Base-by-base conservation (phyloP, 2,329 filamentous ascomycete species). In the Apiospora sp. region DNA sequence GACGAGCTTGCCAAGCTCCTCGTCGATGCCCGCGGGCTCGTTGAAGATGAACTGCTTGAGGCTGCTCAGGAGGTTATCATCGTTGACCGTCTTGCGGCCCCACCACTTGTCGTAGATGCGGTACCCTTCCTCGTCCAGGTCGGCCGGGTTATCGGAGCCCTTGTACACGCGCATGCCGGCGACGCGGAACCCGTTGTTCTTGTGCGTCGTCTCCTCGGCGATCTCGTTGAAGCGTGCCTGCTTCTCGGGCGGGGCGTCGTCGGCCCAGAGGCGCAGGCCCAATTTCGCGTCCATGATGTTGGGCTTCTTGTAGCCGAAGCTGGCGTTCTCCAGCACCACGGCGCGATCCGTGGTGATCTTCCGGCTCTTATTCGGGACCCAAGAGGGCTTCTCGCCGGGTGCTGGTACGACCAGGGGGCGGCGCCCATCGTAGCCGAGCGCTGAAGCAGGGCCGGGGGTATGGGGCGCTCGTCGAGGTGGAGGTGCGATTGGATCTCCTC, bases 211-310 rank as follows among this genome's bases (percentile, higher is more conserved):
- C 77, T 87, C 84, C 41, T 82, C 80, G 44, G 86, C 85, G 72
- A 92, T 89, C 79, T 89, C 86, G 76, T 91, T 87, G 77, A 92
- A 91, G 43, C 90, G 86, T 48, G 82, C 79, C 77, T 88, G 88
- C 83, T 92, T 92, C 78, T 90, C 85, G 37, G 81, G 76, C 0
- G 88, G 86, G 34, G 90, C 90, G 74, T 91, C 86, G 73, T 97
- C 94, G 19, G 94, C 96, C 92, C 95, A 98, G 7, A 99, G 85
- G 44, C 94, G 89, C 69, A 91, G 88, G 61, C 96, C 96, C 27
- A 99, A 90, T 84, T 99, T 99, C 75, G 97, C 90, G 80, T 99
- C 96, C 72, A 99, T 86, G 10, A 99, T 94, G 77, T 98, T 98
- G 8, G 96, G 94, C 73, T 90, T 89, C 78, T 89, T 90, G 85